Conservation (phyloP, 805 yeast species). For the Metschnikowia aberdeeniae region DNA sequence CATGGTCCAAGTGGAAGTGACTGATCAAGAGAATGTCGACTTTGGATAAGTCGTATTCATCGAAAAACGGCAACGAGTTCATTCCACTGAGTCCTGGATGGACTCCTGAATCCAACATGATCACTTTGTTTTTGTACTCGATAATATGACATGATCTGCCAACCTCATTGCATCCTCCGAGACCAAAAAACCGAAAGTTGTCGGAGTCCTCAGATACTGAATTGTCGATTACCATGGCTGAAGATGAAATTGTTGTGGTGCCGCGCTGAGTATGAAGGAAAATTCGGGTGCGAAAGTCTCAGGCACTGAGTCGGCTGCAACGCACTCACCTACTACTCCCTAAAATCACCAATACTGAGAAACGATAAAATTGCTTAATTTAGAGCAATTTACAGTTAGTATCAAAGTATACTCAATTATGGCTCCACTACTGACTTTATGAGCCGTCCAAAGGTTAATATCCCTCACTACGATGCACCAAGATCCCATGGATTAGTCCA, state of each 20-base stretch:
- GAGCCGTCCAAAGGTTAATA: too few relatives aligned
- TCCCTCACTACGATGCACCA: too few relatives aligned
- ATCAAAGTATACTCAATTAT: too few relatives aligned
- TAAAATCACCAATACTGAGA: too few relatives aligned
- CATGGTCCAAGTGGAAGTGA: constrained; percentile 97
- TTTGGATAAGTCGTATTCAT: constrained; percentile 84
- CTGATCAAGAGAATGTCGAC: constrained; percentile 85
- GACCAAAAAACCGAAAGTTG: constrained; percentile 65
- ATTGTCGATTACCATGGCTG: constrained; percentile 11
- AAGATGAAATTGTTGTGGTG: background rate
- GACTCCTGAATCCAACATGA: constrained; percentile 97
- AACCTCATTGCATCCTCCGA: constrained; percentile 98
- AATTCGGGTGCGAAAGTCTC: constrained; percentile 3
- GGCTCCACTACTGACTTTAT: too few relatives aligned
- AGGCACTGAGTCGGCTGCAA: constrained; percentile 1
- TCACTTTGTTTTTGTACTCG: constrained; percentile 87
- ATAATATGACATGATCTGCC: constrained; percentile 94
- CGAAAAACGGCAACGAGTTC: constrained; percentile 90
- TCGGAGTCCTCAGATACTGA: constrained; percentile 29
- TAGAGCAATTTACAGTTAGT: too few relatives aligned
- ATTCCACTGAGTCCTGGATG: constrained; percentile 94
- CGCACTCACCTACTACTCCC: background rate
- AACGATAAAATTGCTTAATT: too few relatives aligned
- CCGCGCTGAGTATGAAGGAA: constrained; percentile 3
- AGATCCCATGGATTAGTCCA: too few relatives aligned